phyloP scores from a whole-genome alignment of 202 grass and related monocot genomes.

The Zoysia matrella region DNA sequence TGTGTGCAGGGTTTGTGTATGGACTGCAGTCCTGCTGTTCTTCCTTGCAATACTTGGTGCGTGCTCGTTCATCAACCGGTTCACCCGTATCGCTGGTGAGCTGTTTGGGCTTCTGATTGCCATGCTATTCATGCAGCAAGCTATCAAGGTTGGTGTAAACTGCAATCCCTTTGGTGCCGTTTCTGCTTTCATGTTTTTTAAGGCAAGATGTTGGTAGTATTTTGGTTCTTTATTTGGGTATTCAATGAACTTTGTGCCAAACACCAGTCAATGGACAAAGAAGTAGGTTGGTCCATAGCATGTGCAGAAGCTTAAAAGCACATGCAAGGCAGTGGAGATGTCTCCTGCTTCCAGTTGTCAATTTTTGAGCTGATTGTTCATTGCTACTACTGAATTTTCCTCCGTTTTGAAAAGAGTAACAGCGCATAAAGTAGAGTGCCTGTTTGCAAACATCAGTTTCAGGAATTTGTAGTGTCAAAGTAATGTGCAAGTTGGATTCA shows the following conservation, averaged over 20 bases:
- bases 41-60: constrained; percentile 83
- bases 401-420: neutral
- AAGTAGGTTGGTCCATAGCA: constrained; percentile 24
- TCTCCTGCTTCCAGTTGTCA: constrained; percentile 1
- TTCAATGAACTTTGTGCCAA: constrained; percentile 22
- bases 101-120: constrained; percentile 98
- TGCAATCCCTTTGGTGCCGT: neutral
- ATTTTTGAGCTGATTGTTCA: constrained; percentile 24
- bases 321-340: constrained; percentile 37
- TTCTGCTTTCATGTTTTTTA: constrained; percentile 13
- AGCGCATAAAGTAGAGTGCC: neutral
- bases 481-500: constrained; percentile 22
- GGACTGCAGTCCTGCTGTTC: constrained; percentile 90
- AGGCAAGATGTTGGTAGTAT: neutral
- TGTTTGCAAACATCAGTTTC: no score
- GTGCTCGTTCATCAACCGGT: constrained; percentile 91
- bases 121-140: constrained; percentile 99
- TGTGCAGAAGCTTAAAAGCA: constrained; percentile 47
- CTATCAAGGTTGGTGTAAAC: constrained; percentile 74
- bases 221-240: constrained; percentile 24
- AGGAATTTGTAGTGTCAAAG: neutral
- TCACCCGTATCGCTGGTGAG: constrained; percentile 94
- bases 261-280: constrained; percentile 19
- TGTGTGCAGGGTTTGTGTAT: constrained; percentile 85
- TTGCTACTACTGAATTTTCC: constrained; percentile 16